Conservation (phyloP, 352 stramenopile genomes). For the Albugo laibachii region DNA sequence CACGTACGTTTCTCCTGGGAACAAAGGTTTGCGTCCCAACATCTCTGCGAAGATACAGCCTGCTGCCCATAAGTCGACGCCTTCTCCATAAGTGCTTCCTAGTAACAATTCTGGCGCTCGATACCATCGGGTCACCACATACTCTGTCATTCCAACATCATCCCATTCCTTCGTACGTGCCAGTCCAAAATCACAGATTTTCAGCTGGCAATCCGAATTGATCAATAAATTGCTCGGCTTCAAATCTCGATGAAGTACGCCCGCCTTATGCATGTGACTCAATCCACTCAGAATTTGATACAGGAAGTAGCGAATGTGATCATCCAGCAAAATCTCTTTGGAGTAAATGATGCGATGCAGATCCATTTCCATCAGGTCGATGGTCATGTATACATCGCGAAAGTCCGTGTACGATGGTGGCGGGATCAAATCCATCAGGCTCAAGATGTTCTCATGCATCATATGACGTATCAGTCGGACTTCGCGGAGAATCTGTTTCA, state of each 20-base stretch:
- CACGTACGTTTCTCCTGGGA: constrained; percentile 72
- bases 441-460: constrained; percentile 69
- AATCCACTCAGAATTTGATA: constrained; percentile 84
- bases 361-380: constrained; percentile 88
- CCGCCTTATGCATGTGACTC: constrained; percentile 72
- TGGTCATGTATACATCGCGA: constrained; percentile 78
- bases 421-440: constrained; percentile 66
- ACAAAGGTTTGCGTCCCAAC: constrained; percentile 67
- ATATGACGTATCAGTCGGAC: constrained; percentile 71
- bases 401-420: constrained; percentile 72
- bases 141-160: constrained; percentile 82
- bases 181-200: constrained; percentile 93
- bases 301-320: constrained; percentile 87
- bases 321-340: constrained; percentile 79
- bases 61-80: constrained; percentile 70
- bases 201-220: constrained; percentile 89
- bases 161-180: constrained; percentile 74
- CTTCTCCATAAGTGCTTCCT: constrained; percentile 63
- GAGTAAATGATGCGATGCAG: constrained; percentile 86
- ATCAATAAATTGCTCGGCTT: constrained; percentile 79
- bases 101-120: constrained; percentile 69
- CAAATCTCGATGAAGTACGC: constrained; percentile 67
- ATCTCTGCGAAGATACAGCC: constrained; percentile 80
- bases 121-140: constrained; percentile 82
- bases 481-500: constrained; percentile 80